Evolutionary conservation across 2,329 filamentous ascomycete genomes (phyloP), one percentile per base, ranked within the genome.

Genomic region (Fusarium staphyleae): DNA sequence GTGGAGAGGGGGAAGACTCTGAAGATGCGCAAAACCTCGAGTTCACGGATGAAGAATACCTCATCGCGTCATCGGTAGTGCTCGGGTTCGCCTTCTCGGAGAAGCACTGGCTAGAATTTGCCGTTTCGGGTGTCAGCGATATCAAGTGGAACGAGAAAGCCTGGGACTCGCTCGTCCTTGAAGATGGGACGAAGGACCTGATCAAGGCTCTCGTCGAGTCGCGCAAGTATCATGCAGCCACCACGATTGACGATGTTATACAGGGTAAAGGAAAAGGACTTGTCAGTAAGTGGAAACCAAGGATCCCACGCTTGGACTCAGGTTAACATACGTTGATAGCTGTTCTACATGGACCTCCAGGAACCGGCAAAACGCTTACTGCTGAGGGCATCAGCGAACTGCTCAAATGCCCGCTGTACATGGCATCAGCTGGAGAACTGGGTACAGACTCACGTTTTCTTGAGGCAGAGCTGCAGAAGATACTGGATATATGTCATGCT

Each of bases 31-130:
- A 41, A n/a, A 26, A 29, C 45, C 16, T 55, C 9, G 78, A 83
- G 15, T 93, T 95, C 70, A 89, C 82, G 0, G 90, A 95, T 41
- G 91, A 96, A 57, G 90, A 96, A 63, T 87, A 95, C 18, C 78
- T 96, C 5, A 87, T 96, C 41, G 87, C 91, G 2, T 93, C 90
- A 2, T 89, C 92, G 0, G 87, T 96, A 1, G 90, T 96, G 0
- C 81, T 96, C 2, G 93, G 92, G 0, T 96, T 96, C 66, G 85
- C 90, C 1, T 96, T 96, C 70, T 86, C 85, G 1, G 91, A 96
- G 73, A 96, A 96, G 74, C 79, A 91, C 9, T 97, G 92, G 93
- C 82, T 96, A 0, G 91, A 96, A 70, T 91, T 96, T 66, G 87
- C 86, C 0, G 87, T 97, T 15, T 90, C 88, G 0, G 87, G 87